phyloP scores from a whole-genome alignment of 2,329 filamentous ascomycete species.

The Arthrobotrys sphaeroides region DNA sequence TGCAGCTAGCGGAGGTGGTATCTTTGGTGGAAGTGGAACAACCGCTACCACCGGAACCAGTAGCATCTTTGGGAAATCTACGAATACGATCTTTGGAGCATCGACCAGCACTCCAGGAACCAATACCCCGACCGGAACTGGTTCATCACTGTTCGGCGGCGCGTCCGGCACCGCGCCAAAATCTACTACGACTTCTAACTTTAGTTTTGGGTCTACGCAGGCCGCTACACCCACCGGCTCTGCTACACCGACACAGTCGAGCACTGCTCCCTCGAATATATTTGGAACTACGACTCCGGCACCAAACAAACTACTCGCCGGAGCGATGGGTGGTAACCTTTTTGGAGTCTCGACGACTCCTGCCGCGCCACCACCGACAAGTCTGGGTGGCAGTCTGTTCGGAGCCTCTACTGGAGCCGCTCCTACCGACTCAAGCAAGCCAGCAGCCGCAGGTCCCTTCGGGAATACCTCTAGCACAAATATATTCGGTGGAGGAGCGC shows the following conservation, averaged over 20 bases:
- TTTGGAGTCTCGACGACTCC: constrained; percentile 41
- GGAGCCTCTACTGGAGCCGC: constrained; percentile 45
- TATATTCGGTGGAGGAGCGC: constrained; percentile 23
- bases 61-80: constrained; percentile 47
- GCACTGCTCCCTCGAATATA: constrained; percentile 25
- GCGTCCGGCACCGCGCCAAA: constrained; percentile 16
- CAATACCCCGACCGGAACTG: constrained; percentile 34
- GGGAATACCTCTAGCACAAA: constrained; percentile 21
- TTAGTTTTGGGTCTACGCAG: constrained; percentile 47
- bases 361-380: constrained; percentile 33
- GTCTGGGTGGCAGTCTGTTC: constrained; percentile 21
- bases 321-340: neutral
- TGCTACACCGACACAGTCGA: constrained; percentile 39
- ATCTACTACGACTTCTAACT: constrained; percentile 12
- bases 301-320: constrained; percentile 24
- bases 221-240: constrained; percentile 32
- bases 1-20: neutral
- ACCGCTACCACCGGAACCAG: neutral
- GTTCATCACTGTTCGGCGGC: constrained; percentile 12
- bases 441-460: constrained; percentile 6
- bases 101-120: constrained; percentile 45
- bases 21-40: constrained; percentile 22
- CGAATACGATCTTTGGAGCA: constrained; percentile 6
- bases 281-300: constrained; percentile 42
- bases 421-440: constrained; percentile 31